These are phyloP conservation scores for Yamadazyma atmosphaerica DNA, from an alignment of 1,139 yeast species.

Conservation along the genomic window DNA sequence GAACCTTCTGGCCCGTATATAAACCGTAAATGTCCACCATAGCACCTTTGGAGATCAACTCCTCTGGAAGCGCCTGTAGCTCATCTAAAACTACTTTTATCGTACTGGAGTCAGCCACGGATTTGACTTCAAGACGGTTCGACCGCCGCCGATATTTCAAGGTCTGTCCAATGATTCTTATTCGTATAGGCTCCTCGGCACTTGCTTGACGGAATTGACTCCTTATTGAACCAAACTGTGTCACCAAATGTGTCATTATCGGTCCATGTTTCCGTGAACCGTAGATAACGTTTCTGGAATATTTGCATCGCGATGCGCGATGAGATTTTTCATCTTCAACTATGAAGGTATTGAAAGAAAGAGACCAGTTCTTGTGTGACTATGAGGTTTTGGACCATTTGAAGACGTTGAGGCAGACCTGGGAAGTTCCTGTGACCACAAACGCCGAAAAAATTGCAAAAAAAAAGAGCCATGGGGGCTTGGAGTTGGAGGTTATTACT, in stretches of 20 bases:
- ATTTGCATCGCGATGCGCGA: constrained; percentile 6
- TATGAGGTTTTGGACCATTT: constrained; percentile 70
- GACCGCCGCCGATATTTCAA: constrained; percentile 17
- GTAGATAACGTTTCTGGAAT: too few species aligned
- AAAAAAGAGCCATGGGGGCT: constrained; percentile 38
- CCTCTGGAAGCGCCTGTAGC: constrained; percentile 9
- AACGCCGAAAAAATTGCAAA: constrained; percentile 26
- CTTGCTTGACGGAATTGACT: background rate
- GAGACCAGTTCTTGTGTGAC: constrained; percentile 70
- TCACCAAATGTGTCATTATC: background rate
- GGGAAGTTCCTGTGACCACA: constrained; percentile 27
- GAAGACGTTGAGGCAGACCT: constrained; percentile 39
- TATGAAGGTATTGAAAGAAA: constrained; percentile 44
- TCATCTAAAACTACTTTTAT: constrained; percentile 8
- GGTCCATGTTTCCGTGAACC: too few species aligned
- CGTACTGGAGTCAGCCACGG: constrained; percentile 13
- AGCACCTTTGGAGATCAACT: constrained; percentile 14
- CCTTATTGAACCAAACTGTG: background rate
- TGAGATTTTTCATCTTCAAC: constrained; percentile 4
- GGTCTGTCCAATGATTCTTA: constrained; percentile 35
- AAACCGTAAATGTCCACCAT: constrained; percentile 20
- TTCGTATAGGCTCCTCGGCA: constrained; percentile 15
- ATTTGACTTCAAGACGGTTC: constrained; percentile 11
- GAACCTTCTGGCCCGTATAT: constrained; percentile 17
- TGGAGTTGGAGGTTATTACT: constrained; percentile 64